phyloP scores from a whole-genome alignment of 805 yeast genomes.

The Soucietia sequanensis region DNA sequence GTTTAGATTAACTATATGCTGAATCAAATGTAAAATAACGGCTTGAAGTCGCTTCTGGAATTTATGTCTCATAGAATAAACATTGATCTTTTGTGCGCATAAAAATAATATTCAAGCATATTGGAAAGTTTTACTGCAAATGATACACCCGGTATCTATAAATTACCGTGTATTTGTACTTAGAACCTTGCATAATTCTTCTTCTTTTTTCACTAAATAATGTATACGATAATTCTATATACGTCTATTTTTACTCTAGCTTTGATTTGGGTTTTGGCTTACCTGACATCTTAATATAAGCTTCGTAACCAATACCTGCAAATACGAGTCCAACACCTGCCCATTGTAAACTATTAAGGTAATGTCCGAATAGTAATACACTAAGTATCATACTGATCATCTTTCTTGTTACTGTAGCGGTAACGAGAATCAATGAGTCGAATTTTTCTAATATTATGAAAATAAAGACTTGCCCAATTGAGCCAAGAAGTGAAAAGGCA shows the following conservation, averaged over 20 bases:
- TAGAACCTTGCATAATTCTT: background rate
- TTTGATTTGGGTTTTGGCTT: slow-evolving; percentile 4
- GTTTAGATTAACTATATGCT: too few species aligned
- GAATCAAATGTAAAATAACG: too few species aligned
- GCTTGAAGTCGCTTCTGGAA: too few species aligned
- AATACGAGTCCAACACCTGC: slow-evolving; percentile 76
- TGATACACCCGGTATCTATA: too few species aligned
- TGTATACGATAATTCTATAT: background rate
- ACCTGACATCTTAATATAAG: slow-evolving; percentile 33
- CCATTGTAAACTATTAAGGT: slow-evolving; percentile 66
- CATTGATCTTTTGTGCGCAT: too few species aligned
- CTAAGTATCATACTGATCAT: slow-evolving; percentile 93
- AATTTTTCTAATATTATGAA: slow-evolving; percentile 80
- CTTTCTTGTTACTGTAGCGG: slow-evolving; percentile 94
- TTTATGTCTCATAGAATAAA: too few species aligned
- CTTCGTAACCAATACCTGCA: slow-evolving; percentile 82
- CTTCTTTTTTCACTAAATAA: background rate
- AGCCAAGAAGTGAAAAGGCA: slow-evolving; percentile 74
- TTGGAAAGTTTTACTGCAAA: too few species aligned
- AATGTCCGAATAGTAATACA: slow-evolving; percentile 84
- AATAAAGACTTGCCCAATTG: slow-evolving; percentile 92
- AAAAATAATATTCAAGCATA: too few species aligned
- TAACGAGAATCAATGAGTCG: slow-evolving; percentile 81
- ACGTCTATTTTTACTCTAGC: slow-evolving; percentile 1
- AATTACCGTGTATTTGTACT: too few species aligned